Percentiles rank a stretch among this genome's conserved stretches.
Evolutionary conservation across 352 stramenopile species (phyloP).

Genomic region (Phytopythium oedochilum): DNA sequence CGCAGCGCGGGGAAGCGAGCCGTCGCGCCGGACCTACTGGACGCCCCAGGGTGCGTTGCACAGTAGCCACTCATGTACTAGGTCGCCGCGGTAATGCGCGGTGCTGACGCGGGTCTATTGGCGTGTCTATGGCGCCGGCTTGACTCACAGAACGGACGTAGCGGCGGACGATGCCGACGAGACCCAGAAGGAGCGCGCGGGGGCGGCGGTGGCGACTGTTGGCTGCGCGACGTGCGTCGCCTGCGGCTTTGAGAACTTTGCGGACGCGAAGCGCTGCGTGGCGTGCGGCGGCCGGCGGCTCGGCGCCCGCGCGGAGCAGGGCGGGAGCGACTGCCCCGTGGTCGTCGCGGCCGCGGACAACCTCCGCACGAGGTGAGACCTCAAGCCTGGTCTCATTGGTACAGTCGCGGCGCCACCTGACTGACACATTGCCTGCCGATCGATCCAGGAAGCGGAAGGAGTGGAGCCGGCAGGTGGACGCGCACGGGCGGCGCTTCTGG

Average conservation of each 20-base stretch:
- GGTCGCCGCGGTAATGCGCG: too few species aligned
- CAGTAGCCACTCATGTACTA: too few species aligned
- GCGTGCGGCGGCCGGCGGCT: conserved; percentile 2
- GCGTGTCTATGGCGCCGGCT: background rate
- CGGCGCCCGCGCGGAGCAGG: background rate
- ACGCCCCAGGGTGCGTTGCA: background rate
- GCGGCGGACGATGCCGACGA: too few species aligned
- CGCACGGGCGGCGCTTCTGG: conserved; percentile 32
- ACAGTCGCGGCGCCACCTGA: too few species aligned
- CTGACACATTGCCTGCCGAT: too few species aligned
- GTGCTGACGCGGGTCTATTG: background rate
- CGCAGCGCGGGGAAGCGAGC: background rate
- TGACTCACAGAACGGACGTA: background rate
- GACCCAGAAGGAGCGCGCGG: too few species aligned
- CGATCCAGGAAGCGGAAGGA: conserved; percentile 37
- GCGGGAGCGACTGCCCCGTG: background rate
- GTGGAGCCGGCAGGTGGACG: conserved; percentile 39
- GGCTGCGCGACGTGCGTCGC: conserved; percentile 15
- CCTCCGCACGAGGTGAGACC: conserved; percentile 5
- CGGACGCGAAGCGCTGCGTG: conserved; percentile 32
- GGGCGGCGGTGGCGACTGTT: background rate
- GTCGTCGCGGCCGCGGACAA: background rate
- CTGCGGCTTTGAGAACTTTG: conserved; percentile 56
- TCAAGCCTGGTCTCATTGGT: too few species aligned
- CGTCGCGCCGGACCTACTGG: background rate